Conservation (phyloP, 768 basidiomycete genomes). For the Phanerochaete carnosa region DNA sequence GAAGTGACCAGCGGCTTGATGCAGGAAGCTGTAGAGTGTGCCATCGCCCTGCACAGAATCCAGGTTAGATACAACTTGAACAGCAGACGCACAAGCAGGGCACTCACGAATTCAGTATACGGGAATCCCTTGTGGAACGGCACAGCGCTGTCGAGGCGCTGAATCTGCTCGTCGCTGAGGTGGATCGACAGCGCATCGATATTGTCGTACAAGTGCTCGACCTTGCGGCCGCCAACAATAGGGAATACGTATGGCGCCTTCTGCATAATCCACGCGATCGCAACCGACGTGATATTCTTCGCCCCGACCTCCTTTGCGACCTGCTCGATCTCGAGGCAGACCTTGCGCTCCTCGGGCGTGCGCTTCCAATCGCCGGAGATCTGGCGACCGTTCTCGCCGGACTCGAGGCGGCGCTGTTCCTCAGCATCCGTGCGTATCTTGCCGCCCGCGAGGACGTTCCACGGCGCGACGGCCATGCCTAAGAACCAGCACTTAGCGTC, state of each 20-base stretch:
- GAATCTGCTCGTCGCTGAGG: too few species aligned
- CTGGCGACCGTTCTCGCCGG: conserved; percentile 34
- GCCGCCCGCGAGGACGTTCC: too few species aligned
- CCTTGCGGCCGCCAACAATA: conserved; percentile 50
- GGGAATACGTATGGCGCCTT: too few species aligned
- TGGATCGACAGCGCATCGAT: conserved; percentile 46
- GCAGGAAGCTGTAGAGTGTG: too few species aligned
- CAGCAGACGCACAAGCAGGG: too few species aligned
- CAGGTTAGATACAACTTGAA: too few species aligned
- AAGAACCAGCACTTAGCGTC: not conserved
- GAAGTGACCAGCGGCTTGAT: too few species aligned
- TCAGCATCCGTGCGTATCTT: too few species aligned
- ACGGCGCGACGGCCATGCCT: conserved; percentile 40
- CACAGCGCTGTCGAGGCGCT: conserved; percentile 38
- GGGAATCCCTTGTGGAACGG: conserved; percentile 50
- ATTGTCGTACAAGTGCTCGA: conserved; percentile 50
- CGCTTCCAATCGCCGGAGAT: conserved; percentile 40
- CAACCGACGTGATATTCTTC: conserved; percentile 42
- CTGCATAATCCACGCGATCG: too few species aligned
- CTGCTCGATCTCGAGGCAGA: conserved; percentile 43
- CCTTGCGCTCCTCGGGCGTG: conserved; percentile 37
- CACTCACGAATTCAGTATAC: conserved; percentile 28
- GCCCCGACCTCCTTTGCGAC: conserved; percentile 49
- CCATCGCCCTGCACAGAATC: too few species aligned
- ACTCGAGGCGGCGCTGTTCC: too few species aligned